These are phyloP conservation scores for Dipodascus geniculatus DNA, from an alignment of 805 yeast genomes.

Conservation along the genomic window DNA sequence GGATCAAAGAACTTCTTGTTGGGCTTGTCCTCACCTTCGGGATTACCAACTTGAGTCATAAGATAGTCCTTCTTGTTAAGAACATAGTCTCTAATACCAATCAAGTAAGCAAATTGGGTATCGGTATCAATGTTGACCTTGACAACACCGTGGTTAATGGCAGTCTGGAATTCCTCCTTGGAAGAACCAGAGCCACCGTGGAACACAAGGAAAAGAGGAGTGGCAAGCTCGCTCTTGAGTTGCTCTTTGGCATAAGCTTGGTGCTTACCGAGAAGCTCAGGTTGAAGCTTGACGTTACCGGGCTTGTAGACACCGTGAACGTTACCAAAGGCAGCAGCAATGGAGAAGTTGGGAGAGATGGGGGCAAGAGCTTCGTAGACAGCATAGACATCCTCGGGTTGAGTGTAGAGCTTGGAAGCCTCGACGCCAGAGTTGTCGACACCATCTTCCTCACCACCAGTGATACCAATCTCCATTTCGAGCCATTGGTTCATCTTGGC, in stretches of 20 bases:
- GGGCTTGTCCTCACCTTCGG: conserved; percentile 98
- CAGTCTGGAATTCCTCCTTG: conserved; percentile 82
- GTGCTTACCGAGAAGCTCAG: conserved; percentile 91
- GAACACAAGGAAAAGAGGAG: conserved; percentile 95
- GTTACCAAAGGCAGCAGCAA: conserved; percentile 99
- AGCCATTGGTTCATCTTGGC: conserved; percentile 92
- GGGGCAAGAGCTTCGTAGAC: conserved; percentile 85
- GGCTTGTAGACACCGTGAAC: conserved; percentile 99
- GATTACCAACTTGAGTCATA: conserved; percentile 88
- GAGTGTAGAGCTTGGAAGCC: conserved; percentile 82
- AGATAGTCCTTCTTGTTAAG: conserved; percentile 93
- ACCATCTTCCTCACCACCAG: conserved; percentile 99
- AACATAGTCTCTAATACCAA: conserved; percentile 96
- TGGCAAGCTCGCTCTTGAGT: conserved; percentile 36
- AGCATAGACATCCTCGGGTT: conserved; percentile 85
- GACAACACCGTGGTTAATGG: conserved; percentile 88
- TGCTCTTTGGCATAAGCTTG: conserved; percentile 76
- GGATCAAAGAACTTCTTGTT: conserved; percentile 99
- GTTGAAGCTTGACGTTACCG: conserved; percentile 91
- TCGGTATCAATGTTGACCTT: conserved; percentile 99
- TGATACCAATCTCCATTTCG: conserved; percentile 99
- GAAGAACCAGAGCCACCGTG: conserved; percentile 99
- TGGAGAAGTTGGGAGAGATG: conserved; percentile 95
- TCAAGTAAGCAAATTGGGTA: conserved; percentile 95
- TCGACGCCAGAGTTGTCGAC: conserved; percentile 94